These are phyloP conservation scores for Backusella morwellensis DNA, from an alignment of 192 early-diverging fungal species.

Conservation along the genomic window DNA sequence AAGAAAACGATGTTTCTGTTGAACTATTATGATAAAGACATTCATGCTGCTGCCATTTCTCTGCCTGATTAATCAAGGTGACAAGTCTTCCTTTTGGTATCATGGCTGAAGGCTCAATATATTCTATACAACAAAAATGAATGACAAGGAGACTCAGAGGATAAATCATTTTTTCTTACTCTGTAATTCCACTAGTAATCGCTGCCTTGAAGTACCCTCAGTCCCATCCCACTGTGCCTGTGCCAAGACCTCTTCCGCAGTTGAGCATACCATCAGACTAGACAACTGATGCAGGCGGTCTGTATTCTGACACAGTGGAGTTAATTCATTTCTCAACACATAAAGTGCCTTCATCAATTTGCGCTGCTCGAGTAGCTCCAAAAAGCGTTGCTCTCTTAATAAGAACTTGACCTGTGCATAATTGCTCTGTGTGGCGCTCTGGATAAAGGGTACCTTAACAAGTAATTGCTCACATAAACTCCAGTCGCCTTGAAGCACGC, in stretches of 20 bases:
- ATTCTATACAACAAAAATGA: slow-evolving; percentile 39
- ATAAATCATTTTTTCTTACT: slow-evolving; percentile 38
- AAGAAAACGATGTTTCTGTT: slow-evolving; percentile 50
- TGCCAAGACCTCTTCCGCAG: slow-evolving; percentile 61
- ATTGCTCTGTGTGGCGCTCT: not conserved
- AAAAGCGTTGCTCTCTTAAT: slow-evolving; percentile 86
- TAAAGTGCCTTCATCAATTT: slow-evolving; percentile 70
- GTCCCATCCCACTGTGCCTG: slow-evolving; percentile 82
- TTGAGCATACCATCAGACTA: slow-evolving; percentile 71
- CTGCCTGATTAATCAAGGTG: slow-evolving; percentile 78
- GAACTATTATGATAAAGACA: slow-evolving; percentile 83
- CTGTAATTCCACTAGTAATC: slow-evolving; percentile 62
- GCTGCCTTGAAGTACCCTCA: slow-evolving; percentile 62
- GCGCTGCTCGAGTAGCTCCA: slow-evolving; percentile 78
- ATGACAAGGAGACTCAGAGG: slow-evolving; percentile 11
- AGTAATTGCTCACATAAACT: slow-evolving; percentile 58
- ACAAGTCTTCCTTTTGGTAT: slow-evolving; percentile 87
- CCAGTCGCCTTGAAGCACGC: slow-evolving; percentile 82
- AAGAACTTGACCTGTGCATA: slow-evolving; percentile 60
- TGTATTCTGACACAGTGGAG: slow-evolving; percentile 65
- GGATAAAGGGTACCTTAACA: slow-evolving; percentile 31
- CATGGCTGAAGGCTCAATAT: slow-evolving; percentile 79
- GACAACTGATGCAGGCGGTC: slow-evolving; percentile 74
- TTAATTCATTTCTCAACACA: slow-evolving; percentile 79
- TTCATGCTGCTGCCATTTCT: slow-evolving; percentile 64